phyloP scores from a whole-genome alignment of 2,329 filamentous ascomycete species.

The Diaporthe caulivora region DNA sequence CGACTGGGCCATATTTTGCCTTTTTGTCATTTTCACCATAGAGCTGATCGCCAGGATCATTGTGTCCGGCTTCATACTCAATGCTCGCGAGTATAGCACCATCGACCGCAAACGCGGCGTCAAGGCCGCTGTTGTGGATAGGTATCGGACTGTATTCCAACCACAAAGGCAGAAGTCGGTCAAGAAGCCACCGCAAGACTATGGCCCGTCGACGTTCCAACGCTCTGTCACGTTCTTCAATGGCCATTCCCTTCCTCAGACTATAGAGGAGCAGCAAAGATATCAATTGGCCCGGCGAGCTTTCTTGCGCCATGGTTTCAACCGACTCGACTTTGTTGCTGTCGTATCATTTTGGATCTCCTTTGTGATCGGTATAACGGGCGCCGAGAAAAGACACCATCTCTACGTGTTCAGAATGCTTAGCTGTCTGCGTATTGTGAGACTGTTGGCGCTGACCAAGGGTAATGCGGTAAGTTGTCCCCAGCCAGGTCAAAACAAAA shows the following conservation, averaged over 20 bases:
- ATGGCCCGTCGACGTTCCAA: conserved; percentile 74
- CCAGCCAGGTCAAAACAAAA: not conserved
- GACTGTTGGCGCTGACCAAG: conserved; percentile 90
- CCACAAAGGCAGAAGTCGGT: conserved; percentile 80
- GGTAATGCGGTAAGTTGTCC: conserved; percentile 81
- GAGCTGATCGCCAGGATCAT: conserved; percentile 87
- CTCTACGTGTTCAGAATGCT: conserved; percentile 96
- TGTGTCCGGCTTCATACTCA: conserved; percentile 93
- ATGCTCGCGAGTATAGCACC: conserved; percentile 91
- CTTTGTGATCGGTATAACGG: conserved; percentile 78
- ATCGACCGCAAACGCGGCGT: conserved; percentile 84
- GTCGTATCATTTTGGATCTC: conserved; percentile 96
- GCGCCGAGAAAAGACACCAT: conserved; percentile 77
- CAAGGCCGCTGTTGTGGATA: conserved; percentile 78
- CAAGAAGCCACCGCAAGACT: conserved; percentile 62
- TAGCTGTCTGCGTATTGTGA: conserved; percentile 91
- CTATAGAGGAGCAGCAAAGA: conserved; percentile 82
- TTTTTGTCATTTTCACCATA: conserved; percentile 91
- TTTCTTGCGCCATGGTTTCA: conserved; percentile 95
- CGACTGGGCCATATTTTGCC: conserved; percentile 83
- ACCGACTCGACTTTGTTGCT: conserved; percentile 93
- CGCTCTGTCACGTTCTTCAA: conserved; percentile 84
- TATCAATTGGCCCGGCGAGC: conserved; percentile 89
- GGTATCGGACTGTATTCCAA: conserved; percentile 84
- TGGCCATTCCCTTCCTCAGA: conserved; percentile 70